Conservation (phyloP, 148 eudicot species). For the Amaranthus palmeri region DNA sequence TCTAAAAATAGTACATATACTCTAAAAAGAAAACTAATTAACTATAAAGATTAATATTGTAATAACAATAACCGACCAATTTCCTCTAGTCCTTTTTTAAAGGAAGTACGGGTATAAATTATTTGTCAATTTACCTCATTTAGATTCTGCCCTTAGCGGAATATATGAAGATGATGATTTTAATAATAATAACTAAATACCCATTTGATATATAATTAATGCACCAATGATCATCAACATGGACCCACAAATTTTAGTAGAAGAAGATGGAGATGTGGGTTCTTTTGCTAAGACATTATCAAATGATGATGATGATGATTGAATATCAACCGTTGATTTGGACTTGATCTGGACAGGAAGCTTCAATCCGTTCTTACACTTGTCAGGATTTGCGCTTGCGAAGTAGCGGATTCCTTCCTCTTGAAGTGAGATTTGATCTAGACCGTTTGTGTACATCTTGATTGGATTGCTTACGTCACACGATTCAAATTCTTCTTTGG, state of each 20-base stretch:
- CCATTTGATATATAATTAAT: neutral
- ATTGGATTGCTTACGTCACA: slow-evolving; percentile 70
- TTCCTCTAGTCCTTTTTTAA: too few species aligned
- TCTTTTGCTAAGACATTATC: slow-evolving; percentile 17
- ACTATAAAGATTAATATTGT: too few species aligned
- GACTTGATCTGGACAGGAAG: slow-evolving; percentile 58
- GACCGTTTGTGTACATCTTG: slow-evolving; percentile 58
- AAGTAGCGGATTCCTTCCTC: slow-evolving; percentile 69
- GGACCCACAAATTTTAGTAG: slow-evolving; percentile 18
- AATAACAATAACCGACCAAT: too few species aligned
- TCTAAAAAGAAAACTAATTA: too few species aligned
- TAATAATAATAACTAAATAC: neutral
- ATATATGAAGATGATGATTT: too few species aligned
- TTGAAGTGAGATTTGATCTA: slow-evolving; percentile 42
- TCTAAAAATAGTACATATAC: too few species aligned
- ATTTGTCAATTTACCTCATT: too few species aligned
- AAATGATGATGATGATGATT: slow-evolving; percentile 4
- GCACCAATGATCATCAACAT: slow-evolving; percentile 10
- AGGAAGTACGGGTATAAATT: too few species aligned
- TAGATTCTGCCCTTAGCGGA: too few species aligned
- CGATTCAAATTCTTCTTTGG: slow-evolving; percentile 50
- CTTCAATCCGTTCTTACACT: slow-evolving; percentile 67
- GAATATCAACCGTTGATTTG: slow-evolving; percentile 15
- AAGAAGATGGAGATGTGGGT: slow-evolving; percentile 28
- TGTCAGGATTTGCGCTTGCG: slow-evolving; percentile 50